Conservation (phyloP, 106 monocot species). For the Dendrobium officinale region DNA sequence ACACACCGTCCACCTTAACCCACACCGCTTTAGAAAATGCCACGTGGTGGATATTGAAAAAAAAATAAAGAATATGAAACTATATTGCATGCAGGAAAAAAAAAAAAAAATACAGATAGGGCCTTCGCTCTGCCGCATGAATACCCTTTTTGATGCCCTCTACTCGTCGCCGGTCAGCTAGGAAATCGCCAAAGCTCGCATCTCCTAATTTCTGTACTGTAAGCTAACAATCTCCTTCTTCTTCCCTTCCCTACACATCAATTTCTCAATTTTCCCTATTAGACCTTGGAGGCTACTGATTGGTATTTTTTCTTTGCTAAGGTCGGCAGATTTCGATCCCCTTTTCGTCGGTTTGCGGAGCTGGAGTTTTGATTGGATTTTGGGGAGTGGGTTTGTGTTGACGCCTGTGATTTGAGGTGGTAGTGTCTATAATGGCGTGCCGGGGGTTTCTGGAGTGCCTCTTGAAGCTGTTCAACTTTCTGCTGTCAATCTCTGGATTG, state of each 20-base stretch:
- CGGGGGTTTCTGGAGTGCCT: conserved; percentile 55
- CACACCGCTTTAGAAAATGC: not conserved
- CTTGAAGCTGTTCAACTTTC: conserved; percentile 74
- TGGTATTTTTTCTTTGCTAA: not conserved
- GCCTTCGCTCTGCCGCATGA: not conserved
- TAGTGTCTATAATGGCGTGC: conserved; percentile 44
- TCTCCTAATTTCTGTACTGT: not conserved
- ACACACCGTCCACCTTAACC: too few species aligned
- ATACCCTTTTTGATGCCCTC: not conserved
- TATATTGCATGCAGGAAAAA: too few species aligned
- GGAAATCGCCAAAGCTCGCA: not conserved
- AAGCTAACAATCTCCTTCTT: not conserved
- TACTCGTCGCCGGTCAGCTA: not conserved
- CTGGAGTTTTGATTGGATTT: not conserved
- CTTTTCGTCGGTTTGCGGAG: not conserved
- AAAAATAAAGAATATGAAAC: not conserved
- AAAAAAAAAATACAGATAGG: not conserved
- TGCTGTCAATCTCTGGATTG: conserved; percentile 54
- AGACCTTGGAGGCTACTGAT: not conserved
- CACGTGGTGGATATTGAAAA: not conserved
- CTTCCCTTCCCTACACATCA: not conserved
- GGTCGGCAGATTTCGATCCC: not conserved
- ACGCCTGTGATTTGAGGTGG: not conserved
- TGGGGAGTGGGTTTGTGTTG: not conserved
- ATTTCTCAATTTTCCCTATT: not conserved